phyloP scores from a whole-genome alignment of 225 moss, liverwort and hornwort genomes.

The Climacium dendroides region DNA sequence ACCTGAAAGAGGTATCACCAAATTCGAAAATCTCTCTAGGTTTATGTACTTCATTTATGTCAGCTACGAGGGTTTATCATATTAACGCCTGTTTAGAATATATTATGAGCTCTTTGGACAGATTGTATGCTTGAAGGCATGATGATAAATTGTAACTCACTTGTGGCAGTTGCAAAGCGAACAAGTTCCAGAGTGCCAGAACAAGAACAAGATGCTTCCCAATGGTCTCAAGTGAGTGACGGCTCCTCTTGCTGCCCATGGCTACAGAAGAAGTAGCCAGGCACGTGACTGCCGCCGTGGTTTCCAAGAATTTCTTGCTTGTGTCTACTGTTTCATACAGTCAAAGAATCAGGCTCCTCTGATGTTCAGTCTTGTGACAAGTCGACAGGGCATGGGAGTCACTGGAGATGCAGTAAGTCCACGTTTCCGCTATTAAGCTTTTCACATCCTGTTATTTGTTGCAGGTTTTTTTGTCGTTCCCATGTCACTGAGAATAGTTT shows the following conservation, averaged over 20 bases:
- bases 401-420: constrained; percentile 69
- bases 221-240: constrained; percentile 1
- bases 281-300: constrained; percentile 1
- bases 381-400: constrained; percentile 74
- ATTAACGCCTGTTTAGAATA: not conserved
- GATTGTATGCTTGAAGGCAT: not conserved
- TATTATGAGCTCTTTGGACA: not conserved
- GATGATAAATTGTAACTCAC: not conserved
- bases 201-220: constrained; percentile 7
- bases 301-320: not conserved
- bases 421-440: not conserved
- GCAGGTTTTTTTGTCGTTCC: not conserved
- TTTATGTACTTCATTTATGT: not conserved
- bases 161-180: constrained; percentile 48
- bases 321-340: not conserved
- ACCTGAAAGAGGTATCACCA: not conserved
- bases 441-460: not conserved
- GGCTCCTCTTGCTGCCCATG: not conserved
- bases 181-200: constrained; percentile 41
- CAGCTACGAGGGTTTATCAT: not conserved
- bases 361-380: constrained; percentile 20
- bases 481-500: not conserved
- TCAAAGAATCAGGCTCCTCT: not conserved
- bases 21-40: not conserved
- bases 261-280: not conserved